Conservation (phyloP, 202 grass and related monocot genomes). For the Setaria viridis region DNA sequence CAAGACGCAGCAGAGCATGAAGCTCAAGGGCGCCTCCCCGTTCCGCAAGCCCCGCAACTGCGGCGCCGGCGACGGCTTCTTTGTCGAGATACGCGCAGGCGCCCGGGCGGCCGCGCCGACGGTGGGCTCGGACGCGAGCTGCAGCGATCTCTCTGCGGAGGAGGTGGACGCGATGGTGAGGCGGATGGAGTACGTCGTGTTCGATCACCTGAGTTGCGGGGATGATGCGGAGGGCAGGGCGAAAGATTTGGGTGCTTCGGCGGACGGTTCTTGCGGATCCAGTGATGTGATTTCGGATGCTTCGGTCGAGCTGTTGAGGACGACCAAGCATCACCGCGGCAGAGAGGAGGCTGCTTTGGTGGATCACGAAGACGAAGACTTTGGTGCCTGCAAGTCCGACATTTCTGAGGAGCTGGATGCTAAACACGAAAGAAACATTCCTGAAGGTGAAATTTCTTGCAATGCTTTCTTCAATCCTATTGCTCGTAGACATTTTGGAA, state of each 20-base stretch:
- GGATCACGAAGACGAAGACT: conserved; percentile 35
- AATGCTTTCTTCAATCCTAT: neutral
- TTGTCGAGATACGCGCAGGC: conserved; percentile 56
- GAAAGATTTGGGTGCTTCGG: conserved; percentile 40
- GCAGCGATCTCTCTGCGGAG: conserved; percentile 59
- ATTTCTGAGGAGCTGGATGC: conserved; percentile 41
- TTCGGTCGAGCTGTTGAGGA: conserved; percentile 35
- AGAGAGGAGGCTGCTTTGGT: neutral
- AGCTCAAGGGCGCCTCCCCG: conserved; percentile 73
- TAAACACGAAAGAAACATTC: neutral
- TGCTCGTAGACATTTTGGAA: neutral
- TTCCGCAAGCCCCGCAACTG: conserved; percentile 47
- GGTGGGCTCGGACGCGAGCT: conserved; percentile 23
- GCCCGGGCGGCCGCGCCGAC: neutral
- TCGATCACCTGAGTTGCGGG: conserved; percentile 34
- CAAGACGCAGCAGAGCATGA: conserved; percentile 85
- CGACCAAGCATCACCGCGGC: neutral
- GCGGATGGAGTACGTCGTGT: conserved; percentile 45
- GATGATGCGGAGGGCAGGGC: conserved; percentile 1
- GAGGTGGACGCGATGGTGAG: conserved; percentile 53
- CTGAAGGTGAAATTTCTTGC: conserved; percentile 42
- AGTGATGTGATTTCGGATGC: conserved; percentile 54
- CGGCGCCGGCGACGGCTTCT: conserved; percentile 48
- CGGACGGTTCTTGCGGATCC: conserved; percentile 55
- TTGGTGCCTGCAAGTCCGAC: conserved; percentile 48